Base-by-base conservation (phyloP, 805 yeast species). In the Cyberlindnera americana region DNA sequence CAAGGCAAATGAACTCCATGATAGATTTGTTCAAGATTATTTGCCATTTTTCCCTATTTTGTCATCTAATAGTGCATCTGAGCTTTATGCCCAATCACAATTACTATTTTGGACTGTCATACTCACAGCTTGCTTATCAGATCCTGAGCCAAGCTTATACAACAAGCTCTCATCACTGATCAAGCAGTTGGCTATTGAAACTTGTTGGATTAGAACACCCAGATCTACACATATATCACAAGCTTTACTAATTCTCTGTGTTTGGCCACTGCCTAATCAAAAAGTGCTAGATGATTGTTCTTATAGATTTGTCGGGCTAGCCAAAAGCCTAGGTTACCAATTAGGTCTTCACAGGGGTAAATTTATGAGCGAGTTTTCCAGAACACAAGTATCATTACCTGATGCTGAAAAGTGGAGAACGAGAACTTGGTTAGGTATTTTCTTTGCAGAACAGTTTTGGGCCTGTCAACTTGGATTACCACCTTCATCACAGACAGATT, bases 321-420 rank as follows among this genome's bases (percentile, higher is more conserved):
- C 96, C 1, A 87, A 88, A 50, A 79, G 81, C 43, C 66, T 90
- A 37, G 86, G 95, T 0, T 75, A 83, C 48, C 97, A 90, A 59
- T 65, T 90, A 25, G 97, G 97, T 10, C 68, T 90, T 44, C 97
- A 90, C 61, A 69, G 96, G 48, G 97, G 96, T 19, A 85, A 84
- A 57, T 90, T 90, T 59, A 87, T 90, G 49, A 78, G 83, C 47
- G 97, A 90, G 55, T 90, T 90, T 51, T 82, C 95, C 6, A 72
- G 97, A 54, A 85, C 91, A 22, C 97, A 90, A 57, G 93, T 84
- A 5, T 76, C 86, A 18, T 69, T 89, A 61, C 91, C 91, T 0
- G 88, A 90, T 61, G 91, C 96, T 5, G 96, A 87, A 51, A 81
- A 80, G 55, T 90, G 96, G 97, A 73, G 97, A 60, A 88, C 96